Evolutionary conservation across 2,329 filamentous ascomycete genomes (phyloP), one percentile per base, ranked within the genome.

Genomic region (Colletotrichum sp.): DNA sequence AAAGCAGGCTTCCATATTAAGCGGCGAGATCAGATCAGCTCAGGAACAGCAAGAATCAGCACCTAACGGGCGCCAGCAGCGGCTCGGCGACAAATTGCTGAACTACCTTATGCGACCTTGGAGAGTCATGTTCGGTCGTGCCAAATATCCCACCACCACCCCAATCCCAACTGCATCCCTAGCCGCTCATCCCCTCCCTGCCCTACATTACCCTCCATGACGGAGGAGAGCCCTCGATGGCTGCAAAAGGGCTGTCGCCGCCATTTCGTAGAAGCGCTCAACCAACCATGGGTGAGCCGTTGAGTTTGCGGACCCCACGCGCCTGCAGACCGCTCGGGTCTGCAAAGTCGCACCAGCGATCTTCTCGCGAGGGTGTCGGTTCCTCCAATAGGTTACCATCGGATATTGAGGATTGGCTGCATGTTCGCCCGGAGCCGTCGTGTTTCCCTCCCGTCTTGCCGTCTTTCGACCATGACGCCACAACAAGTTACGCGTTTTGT

Each of bases 31-130:
- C 24, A 48, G 32, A 59, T 59, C 32, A 48, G 70, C 58, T 75
- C 36, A 69, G 48, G n/a, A 61, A 74, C 65, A 63, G 73, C 55
- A 75, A 71, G n/a, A 66, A 74, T 74, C 74, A 36, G 36, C 61
- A 38, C 56, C 28, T 13, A 38, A 62, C 52, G 59, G 74, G 71
- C 74, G 71, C 71, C 65, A 71, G 55, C 74, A 74, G 74, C 74
- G 74, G 56, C 61, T 65, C 71, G 59, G 36, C 65, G 43, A 52
- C 30, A 64, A 43, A 64, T 65, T 48, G 58, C 28, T 52, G 38
- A 21, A 56, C 38, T 71, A 48, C 55, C 34, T 61, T 6, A 68
- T 72, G 70, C 64, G 38, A 62, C 63, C 64, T 68, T 56, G 38
- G 61, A 68, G 38, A 56, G 30, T 28, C 38, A 55, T 56, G 58